Conservation (phyloP, 257 asterid species). For the Ilex asprella region DNA sequence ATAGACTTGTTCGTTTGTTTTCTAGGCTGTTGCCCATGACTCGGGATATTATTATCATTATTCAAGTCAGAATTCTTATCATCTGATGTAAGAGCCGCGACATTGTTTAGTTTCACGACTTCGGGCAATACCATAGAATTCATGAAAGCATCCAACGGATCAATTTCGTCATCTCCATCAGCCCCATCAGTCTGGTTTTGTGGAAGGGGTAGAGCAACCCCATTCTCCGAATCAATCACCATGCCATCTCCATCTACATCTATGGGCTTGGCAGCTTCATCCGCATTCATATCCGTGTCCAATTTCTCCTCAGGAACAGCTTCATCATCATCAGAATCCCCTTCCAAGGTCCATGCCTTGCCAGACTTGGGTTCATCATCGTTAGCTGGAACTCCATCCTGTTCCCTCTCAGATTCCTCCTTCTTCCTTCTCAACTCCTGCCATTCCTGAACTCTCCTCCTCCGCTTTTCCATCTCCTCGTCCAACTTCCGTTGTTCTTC, state of each 20-base stretch:
- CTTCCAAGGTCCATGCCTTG: conserved; percentile 83
- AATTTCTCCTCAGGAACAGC: conserved; percentile 41
- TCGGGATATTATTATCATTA: conserved; percentile 32
- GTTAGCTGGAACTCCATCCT: conserved; percentile 44
- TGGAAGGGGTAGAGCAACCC: conserved; percentile 20
- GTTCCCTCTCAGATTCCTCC: conserved; percentile 68
- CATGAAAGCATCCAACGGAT: conserved; percentile 88
- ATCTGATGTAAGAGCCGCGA: conserved; percentile 23
- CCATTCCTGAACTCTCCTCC: conserved; percentile 95
- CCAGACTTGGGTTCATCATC: conserved; percentile 54
- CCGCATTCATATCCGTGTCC: conserved; percentile 42
- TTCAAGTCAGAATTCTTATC: conserved; percentile 30
- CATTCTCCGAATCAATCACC: conserved; percentile 32
- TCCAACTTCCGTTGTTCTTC: conserved; percentile 81
- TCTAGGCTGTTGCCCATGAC: conserved; percentile 23
- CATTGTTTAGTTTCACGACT: conserved; percentile 60
- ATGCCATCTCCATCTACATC: conserved; percentile 31
- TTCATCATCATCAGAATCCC: conserved; percentile 90
- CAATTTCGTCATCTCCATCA: conserved; percentile 61
- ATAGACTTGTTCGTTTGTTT: conserved; percentile 32
- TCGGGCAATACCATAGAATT: conserved; percentile 82
- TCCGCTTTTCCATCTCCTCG: conserved; percentile 80
- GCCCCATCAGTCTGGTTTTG: conserved; percentile 32
- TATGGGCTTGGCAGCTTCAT: conserved; percentile 27
- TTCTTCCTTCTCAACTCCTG: conserved; percentile 66